These are phyloP conservation scores for Aspergillus puulaauensis DNA, from an alignment of 2,329 filamentous ascomycete species.

Conservation along the genomic window DNA sequence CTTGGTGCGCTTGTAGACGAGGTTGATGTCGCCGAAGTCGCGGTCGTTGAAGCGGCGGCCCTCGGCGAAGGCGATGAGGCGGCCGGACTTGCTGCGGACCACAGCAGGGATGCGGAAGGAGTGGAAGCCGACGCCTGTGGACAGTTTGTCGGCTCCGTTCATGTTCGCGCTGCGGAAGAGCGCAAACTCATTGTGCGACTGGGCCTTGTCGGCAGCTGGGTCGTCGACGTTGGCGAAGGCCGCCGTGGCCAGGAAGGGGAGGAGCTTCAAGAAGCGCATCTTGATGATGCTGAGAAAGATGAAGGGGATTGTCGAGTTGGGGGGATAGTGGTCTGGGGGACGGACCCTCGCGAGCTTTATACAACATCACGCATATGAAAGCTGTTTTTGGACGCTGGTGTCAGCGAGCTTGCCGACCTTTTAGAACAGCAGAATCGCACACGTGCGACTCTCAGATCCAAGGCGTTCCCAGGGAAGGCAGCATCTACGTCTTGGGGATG, in stretches of 20 bases:
- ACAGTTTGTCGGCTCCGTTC: slow-evolving; percentile 23
- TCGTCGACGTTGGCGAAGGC: neutral
- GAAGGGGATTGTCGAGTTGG: neutral
- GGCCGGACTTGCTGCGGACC: slow-evolving; percentile 23
- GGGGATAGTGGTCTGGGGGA: neutral
- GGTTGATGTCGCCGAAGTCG: slow-evolving; percentile 30
- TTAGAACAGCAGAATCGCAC: neutral
- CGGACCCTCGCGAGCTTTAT: neutral
- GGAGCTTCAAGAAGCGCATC: neutral
- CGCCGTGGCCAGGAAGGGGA: neutral
- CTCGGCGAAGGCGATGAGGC: slow-evolving; percentile 29
- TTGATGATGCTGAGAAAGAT: neutral
- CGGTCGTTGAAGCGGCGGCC: slow-evolving; percentile 26
- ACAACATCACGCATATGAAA: neutral
- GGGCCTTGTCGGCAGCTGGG: neutral
- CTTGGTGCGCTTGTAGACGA: slow-evolving; percentile 31
- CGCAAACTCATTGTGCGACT: slow-evolving; percentile 20
- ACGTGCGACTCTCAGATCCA: neutral
- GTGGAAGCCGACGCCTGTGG: slow-evolving; percentile 27
- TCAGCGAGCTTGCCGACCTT: neutral
- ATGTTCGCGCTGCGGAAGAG: slow-evolving; percentile 30
- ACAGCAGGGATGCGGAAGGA: slow-evolving; percentile 30
- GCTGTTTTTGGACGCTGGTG: neutral
- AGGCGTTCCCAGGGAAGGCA: too few relatives aligned
- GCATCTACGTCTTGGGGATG: too few relatives aligned